Evolutionary conservation across 1,284 basidiomycete genomes (phyloP).

Genomic region (Ustilago loliicola): DNA sequence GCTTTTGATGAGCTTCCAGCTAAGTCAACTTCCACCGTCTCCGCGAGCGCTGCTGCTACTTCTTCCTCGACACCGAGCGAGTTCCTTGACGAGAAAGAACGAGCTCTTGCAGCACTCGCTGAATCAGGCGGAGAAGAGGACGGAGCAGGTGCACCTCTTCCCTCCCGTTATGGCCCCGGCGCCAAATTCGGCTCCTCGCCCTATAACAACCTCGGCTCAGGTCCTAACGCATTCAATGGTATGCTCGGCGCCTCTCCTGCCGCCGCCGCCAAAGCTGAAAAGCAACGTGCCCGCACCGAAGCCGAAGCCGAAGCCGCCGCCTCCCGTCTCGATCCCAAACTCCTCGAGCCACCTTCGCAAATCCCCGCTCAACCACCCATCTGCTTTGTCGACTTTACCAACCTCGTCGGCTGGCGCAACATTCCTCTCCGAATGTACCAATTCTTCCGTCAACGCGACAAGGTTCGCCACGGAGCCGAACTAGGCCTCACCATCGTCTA

Average conservation of each 20-base stretch:
- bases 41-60: conserved; percentile 7
- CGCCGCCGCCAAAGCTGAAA: conserved; percentile 48
- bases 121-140: conserved; percentile 48
- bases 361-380: conserved; percentile 86
- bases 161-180: conserved; percentile 29
- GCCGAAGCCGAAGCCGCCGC: conserved; percentile 52
- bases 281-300: conserved; percentile 34
- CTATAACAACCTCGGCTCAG: conserved; percentile 31
- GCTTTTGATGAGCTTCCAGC: conserved; percentile 79
- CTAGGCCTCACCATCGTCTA: conserved; percentile 83
- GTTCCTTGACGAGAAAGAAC: conserved; percentile 52
- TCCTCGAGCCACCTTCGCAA: conserved; percentile 74
- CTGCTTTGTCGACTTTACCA: conserved; percentile 86
- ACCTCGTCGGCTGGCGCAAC: conserved; percentile 86
- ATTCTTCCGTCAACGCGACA: conserved; percentile 90
- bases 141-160: conserved; percentile 48
- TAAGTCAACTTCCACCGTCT: conserved; percentile 14
- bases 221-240: conserved; percentile 39
- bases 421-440: conserved; percentile 90
- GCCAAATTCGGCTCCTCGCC: conserved; percentile 35
- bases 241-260: conserved; percentile 40
- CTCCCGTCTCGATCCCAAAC: conserved; percentile 60
- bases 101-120: conserved; percentile 30
- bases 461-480: conserved; percentile 83
- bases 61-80: conserved; percentile 30